phyloP scores from a whole-genome alignment of 2,329 filamentous ascomycete species.

The Emmonsiellopsis sp. region DNA sequence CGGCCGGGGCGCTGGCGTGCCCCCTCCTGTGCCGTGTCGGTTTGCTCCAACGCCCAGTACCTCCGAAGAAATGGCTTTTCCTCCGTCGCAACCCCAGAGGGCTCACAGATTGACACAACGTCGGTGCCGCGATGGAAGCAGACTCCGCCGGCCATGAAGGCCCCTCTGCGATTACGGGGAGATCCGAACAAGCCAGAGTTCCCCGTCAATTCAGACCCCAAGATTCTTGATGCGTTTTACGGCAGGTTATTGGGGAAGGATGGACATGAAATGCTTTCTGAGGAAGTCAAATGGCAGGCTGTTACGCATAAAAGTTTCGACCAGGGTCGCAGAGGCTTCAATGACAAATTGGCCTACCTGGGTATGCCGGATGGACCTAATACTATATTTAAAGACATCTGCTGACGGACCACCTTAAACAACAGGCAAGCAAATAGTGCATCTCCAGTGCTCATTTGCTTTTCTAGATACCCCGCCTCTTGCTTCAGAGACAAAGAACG shows the following conservation, averaged over 20 bases:
- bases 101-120: slow-evolving; percentile 22
- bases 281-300: slow-evolving; percentile 93
- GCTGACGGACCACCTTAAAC: slow-evolving; percentile 4
- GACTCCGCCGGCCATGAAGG: slow-evolving; percentile 62
- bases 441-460: slow-evolving; percentile 56
- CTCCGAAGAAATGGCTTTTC: slow-evolving; percentile 19
- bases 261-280: slow-evolving; percentile 65
- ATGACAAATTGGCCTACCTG: slow-evolving; percentile 82
- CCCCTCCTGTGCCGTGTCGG: slow-evolving; percentile 14
- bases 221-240: slow-evolving; percentile 68
- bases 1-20: slow-evolving; percentile 16
- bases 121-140: slow-evolving; percentile 58
- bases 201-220: slow-evolving; percentile 66
- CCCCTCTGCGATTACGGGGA: slow-evolving; percentile 45
- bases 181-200: slow-evolving; percentile 35
- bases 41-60: slow-evolving; percentile 15
- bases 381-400: neutral
- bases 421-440: slow-evolving; percentile 54
- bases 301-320: slow-evolving; percentile 98
- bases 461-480: slow-evolving; percentile 42
- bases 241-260: slow-evolving; percentile 62
- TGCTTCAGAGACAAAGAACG: slow-evolving; percentile 21
- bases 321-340: slow-evolving; percentile 86
- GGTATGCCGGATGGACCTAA: slow-evolving; percentile 45
- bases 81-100: slow-evolving; percentile 17